phyloP scores from a whole-genome alignment of 345 rosid genomes.

The Raphanus raphanistrum region DNA sequence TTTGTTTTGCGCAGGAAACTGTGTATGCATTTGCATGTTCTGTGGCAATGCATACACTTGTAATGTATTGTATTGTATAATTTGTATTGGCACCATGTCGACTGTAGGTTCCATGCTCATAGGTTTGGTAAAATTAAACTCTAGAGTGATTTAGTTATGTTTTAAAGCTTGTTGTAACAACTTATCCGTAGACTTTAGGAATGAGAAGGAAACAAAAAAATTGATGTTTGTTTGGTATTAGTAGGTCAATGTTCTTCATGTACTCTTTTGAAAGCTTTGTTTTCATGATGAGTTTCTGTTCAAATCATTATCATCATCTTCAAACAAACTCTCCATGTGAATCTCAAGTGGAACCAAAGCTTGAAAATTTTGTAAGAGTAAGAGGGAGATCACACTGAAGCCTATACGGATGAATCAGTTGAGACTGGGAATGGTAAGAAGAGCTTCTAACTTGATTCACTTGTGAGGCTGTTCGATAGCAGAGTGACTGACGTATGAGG shows the following conservation, averaged over 20 bases:
- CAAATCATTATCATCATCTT: background rate
- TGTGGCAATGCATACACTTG: background rate
- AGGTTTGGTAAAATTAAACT: constrained; percentile 13
- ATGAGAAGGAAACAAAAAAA: background rate
- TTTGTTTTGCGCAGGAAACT: background rate
- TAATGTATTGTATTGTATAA: background rate
- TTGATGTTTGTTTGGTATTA: constrained; percentile 31
- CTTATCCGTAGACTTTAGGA: background rate
- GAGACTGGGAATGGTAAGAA: background rate
- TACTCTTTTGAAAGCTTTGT: constrained; percentile 81
- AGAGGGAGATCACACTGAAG: constrained; percentile 2
- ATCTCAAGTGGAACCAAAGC: background rate
- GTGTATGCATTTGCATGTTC: constrained; percentile 3
- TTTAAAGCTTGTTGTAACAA: background rate
- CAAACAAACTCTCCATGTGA: constrained; percentile 6
- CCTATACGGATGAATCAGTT: background rate
- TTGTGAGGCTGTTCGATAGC: too few relatives aligned
- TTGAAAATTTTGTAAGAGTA: background rate
- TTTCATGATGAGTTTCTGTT: constrained; percentile 65
- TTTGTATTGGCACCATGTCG: constrained; percentile 22
- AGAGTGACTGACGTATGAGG: too few relatives aligned
- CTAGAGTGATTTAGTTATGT: constrained; percentile 7
- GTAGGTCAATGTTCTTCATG: constrained; percentile 72
- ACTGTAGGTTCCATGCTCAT: constrained; percentile 28
- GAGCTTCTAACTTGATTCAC: too few relatives aligned